Conservation (phyloP, 1,139 yeast genomes). For the Saccharomyces hybrid region DNA sequence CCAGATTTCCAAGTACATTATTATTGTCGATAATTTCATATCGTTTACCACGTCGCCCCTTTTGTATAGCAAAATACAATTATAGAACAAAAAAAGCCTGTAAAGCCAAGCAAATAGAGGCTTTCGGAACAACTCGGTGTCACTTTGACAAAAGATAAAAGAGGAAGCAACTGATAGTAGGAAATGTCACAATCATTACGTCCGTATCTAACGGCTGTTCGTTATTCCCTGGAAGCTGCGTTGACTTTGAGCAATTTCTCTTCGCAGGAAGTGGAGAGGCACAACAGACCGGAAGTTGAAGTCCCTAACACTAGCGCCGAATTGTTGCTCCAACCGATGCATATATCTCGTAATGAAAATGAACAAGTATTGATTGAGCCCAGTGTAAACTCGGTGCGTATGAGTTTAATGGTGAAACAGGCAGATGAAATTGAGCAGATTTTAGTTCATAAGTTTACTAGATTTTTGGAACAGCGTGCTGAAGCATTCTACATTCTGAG, state of each 20-base stretch:
- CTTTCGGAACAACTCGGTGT: neutral
- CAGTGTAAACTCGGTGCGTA: conserved; percentile 81
- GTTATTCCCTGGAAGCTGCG: conserved; percentile 93
- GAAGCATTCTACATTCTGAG: conserved; percentile 88
- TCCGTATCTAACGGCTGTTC: conserved; percentile 90
- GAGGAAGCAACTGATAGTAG: neutral
- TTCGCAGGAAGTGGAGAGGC: conserved; percentile 92
- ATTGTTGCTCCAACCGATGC: conserved; percentile 80
- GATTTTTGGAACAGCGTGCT: conserved; percentile 92
- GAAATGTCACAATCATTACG: conserved; percentile 80
- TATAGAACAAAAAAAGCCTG: neutral
- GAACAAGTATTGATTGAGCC: conserved; percentile 92
- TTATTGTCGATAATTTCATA: neutral
- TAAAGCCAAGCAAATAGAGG: neutral
- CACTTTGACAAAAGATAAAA: neutral
- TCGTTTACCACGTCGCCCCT: conserved; percentile 4
- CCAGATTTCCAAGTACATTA: neutral
- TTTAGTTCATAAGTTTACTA: conserved; percentile 85
- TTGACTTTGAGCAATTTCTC: conserved; percentile 89
- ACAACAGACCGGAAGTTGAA: conserved; percentile 94
- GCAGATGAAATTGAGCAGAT: conserved; percentile 96
- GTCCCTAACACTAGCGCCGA: conserved; percentile 66
- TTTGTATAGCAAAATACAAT: neutral
- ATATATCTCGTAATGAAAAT: conserved; percentile 86
- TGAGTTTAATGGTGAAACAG: conserved; percentile 87